A percentile compares a stretch with the other conserved stretches of the same genome.
phyloP scores from a whole-genome alignment of 768 basidiomycete genomes.

The Suillus cothurnatus region DNA sequence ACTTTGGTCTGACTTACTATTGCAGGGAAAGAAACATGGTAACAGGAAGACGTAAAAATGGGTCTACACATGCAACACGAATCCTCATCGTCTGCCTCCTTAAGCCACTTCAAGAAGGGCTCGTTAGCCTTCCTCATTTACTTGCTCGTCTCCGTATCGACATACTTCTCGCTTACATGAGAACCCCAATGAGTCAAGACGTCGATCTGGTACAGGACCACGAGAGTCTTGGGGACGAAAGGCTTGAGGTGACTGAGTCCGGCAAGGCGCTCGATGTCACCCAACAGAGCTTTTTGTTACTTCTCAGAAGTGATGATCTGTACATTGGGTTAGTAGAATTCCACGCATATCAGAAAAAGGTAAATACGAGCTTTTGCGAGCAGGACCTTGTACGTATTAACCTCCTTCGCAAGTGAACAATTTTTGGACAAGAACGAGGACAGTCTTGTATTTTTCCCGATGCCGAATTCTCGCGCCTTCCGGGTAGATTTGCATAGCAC shows the following conservation, averaged over 20 bases:
- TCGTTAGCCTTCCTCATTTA: too few species aligned
- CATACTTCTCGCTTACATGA: too few species aligned
- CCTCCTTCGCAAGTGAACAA: slow-evolving; percentile 78
- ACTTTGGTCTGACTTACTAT: too few species aligned
- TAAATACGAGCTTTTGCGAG: slow-evolving; percentile 59
- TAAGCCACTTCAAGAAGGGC: too few species aligned
- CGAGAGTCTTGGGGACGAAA: slow-evolving; percentile 75
- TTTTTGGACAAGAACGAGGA: slow-evolving; percentile 79
- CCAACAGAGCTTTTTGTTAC: slow-evolving; percentile 91
- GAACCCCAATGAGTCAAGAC: slow-evolving; percentile 50
- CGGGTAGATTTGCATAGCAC: slow-evolving; percentile 76
- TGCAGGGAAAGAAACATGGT: neutral
- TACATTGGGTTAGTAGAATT: slow-evolving; percentile 11
- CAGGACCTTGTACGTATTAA: slow-evolving; percentile 64
- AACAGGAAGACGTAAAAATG: neutral
- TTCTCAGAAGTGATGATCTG: slow-evolving; percentile 92
- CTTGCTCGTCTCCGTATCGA: too few species aligned
- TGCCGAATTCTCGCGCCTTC: slow-evolving; percentile 87
- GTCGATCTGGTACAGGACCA: slow-evolving; percentile 91
- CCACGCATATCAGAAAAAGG: neutral
- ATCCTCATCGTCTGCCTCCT: slow-evolving; percentile 40
- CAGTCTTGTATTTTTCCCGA: slow-evolving; percentile 94
- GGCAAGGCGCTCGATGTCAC: slow-evolving; percentile 88
- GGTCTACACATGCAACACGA: slow-evolving; percentile 18
- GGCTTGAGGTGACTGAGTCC: slow-evolving; percentile 58